phyloP scores from a whole-genome alignment of 225 moss, liverwort and hornwort genomes.

The Pleurozium schreberi region DNA sequence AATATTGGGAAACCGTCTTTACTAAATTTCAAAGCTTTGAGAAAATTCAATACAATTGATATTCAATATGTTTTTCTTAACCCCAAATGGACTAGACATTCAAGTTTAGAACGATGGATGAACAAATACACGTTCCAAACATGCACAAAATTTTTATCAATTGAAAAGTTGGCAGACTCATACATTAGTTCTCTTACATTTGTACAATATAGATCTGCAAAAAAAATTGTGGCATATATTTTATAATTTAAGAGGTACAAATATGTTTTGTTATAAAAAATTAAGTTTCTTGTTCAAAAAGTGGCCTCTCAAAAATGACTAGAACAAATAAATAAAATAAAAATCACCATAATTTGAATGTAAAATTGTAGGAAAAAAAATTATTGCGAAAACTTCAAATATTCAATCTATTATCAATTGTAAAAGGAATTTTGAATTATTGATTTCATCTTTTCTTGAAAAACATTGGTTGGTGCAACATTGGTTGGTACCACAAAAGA shows the following conservation, averaged over 20 bases:
- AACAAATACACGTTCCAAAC: background rate
- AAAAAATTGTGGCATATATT: too few species aligned
- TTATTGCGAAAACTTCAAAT: background rate
- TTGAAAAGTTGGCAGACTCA: too few species aligned
- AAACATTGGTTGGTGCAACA: background rate
- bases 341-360: background rate
- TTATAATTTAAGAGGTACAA: too few species aligned
- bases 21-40: too few species aligned
- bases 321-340: background rate
- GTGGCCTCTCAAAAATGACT: background rate
- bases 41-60: background rate
- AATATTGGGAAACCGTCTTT: too few species aligned
- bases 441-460: background rate
- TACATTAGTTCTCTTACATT: background rate
- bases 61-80: background rate
- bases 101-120: background rate
- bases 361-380: background rate
- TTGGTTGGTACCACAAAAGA: background rate
- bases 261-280: rapidly evolving
- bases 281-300: rapidly evolving
- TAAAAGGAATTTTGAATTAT: background rate
- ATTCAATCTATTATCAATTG: background rate
- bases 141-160: background rate
- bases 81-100: too few species aligned
- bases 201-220: too few species aligned